These are phyloP conservation scores for Poa pratensis DNA, from an alignment of 176 grass and related monocot species.

Conservation along the genomic window DNA sequence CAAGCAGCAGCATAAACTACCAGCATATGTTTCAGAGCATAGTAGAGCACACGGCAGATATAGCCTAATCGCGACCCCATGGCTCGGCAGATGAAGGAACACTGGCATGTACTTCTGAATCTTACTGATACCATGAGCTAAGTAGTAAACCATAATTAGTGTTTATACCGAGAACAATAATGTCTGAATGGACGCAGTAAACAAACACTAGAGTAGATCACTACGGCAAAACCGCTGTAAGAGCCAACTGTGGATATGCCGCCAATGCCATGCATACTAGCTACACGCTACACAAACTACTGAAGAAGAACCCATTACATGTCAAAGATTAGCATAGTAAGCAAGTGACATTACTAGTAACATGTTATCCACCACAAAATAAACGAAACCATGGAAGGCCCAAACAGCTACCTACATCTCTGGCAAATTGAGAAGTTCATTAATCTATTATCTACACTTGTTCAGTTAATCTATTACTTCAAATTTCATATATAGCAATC, in stretches of 20 bases:
- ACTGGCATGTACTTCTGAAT: not conserved
- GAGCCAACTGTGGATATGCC: not conserved
- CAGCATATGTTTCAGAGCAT: not conserved
- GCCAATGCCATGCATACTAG: not conserved
- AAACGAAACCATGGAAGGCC: not conserved
- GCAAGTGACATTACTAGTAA: not conserved
- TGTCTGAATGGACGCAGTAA: too few species aligned
- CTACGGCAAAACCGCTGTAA: too few species aligned
- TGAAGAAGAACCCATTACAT: too few species aligned
- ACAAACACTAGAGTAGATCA: too few species aligned
- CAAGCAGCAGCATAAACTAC: constrained; percentile 14
- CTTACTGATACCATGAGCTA: not conserved
- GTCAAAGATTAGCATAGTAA: too few species aligned
- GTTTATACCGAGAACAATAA: too few species aligned
- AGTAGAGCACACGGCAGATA: not conserved
- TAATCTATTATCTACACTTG: not conserved
- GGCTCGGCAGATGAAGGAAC: not conserved
- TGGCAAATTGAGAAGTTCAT: constrained; percentile 4
- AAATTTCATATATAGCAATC: not conserved
- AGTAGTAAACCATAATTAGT: too few species aligned
- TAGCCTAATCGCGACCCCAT: not conserved
- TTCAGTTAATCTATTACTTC: not conserved
- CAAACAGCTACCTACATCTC: not conserved
- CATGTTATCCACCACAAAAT: not conserved
- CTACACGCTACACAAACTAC: too few species aligned